These are phyloP conservation scores for Candida caryicola DNA, from an alignment of 805 yeast species.

Conservation along the genomic window DNA sequence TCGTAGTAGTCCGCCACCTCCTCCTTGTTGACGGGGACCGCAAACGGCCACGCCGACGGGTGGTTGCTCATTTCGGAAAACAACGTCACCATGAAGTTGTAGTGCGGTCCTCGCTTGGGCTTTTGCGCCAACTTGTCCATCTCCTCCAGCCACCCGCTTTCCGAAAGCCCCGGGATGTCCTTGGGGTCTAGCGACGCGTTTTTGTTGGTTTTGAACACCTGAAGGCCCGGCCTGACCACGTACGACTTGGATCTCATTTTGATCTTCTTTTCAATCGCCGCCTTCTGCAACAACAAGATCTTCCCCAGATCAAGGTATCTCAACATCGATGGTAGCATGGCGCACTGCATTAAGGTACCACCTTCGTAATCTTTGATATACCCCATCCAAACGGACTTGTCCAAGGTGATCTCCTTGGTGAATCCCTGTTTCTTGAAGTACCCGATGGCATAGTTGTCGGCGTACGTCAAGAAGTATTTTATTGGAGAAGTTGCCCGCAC, in stretches of 20 bases:
- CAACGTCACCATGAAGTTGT: conserved; percentile 86
- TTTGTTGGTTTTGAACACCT: conserved; percentile 55
- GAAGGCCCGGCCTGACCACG: conserved; percentile 77
- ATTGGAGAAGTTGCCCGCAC: conserved; percentile 85
- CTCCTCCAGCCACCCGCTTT: conserved; percentile 97
- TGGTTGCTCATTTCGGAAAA: conserved; percentile 88
- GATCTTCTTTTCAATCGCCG: conserved; percentile 84
- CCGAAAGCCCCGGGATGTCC: conserved; percentile 83
- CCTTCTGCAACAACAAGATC: conserved; percentile 82
- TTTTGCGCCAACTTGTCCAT: conserved; percentile 96
- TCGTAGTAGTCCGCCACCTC: conserved; percentile 97
- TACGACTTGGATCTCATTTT: conserved; percentile 76
- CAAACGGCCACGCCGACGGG: conserved; percentile 98
- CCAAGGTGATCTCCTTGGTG: conserved; percentile 88
- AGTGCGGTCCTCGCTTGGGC: conserved; percentile 93
- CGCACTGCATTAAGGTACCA: conserved; percentile 96
- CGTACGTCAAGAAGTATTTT: conserved; percentile 87
- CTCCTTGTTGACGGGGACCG: conserved; percentile 85
- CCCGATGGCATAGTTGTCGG: conserved; percentile 98
- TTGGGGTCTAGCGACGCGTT: conserved; percentile 62
- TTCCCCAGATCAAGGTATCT: conserved; percentile 88
- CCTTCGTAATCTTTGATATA: conserved; percentile 99
- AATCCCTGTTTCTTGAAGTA: conserved; percentile 98
- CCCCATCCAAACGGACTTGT: conserved; percentile 92
- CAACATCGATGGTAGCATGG: conserved; percentile 78